phyloP scores from a whole-genome alignment of 805 yeast species.

The Schizosaccharomyces lindneri region DNA sequence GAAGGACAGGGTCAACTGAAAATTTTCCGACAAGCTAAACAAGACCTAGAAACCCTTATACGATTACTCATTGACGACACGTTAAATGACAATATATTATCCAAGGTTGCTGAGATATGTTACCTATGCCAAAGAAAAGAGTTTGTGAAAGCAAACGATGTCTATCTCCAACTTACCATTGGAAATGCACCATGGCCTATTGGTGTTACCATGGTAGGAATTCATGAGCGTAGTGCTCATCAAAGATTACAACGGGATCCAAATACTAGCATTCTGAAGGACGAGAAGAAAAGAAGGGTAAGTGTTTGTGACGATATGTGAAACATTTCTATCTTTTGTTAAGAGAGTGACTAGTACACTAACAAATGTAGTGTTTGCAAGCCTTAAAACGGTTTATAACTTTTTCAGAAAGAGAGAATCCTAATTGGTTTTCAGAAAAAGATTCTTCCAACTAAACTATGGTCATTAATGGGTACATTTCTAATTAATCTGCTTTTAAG shows the following conservation, averaged over 20 bases:
- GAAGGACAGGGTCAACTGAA: slow-evolving; percentile 7
- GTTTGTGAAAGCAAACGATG: slow-evolving; percentile 31
- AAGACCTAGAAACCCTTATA: slow-evolving; percentile 23
- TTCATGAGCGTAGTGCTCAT: slow-evolving; percentile 48
- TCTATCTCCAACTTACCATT: slow-evolving; percentile 49
- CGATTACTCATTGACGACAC: slow-evolving; percentile 25
- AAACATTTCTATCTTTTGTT: background rate
- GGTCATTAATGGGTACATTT: too few species aligned
- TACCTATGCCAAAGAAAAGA: slow-evolving; percentile 32
- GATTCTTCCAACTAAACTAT: background rate
- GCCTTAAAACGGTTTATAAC: slow-evolving; percentile 52
- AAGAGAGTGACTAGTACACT: background rate
- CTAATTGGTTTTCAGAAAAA: background rate
- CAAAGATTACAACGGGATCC: slow-evolving; percentile 19
- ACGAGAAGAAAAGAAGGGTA: slow-evolving; percentile 33
- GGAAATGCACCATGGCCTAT: slow-evolving; percentile 89
- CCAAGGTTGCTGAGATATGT: slow-evolving; percentile 34
- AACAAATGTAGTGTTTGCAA: slow-evolving; percentile 36
- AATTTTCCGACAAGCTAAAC: slow-evolving; percentile 6
- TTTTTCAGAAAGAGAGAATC: slow-evolving; percentile 18
- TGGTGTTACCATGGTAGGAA: slow-evolving; percentile 57
- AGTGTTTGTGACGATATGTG: background rate
- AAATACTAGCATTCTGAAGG: slow-evolving; percentile 51
- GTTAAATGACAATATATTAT: slow-evolving; percentile 20
- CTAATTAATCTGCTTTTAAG: too few species aligned